These are phyloP conservation scores for Xerocomellus dryophilus DNA, from an alignment of 768 basidiomycete genomes.

Conservation along the genomic window DNA sequence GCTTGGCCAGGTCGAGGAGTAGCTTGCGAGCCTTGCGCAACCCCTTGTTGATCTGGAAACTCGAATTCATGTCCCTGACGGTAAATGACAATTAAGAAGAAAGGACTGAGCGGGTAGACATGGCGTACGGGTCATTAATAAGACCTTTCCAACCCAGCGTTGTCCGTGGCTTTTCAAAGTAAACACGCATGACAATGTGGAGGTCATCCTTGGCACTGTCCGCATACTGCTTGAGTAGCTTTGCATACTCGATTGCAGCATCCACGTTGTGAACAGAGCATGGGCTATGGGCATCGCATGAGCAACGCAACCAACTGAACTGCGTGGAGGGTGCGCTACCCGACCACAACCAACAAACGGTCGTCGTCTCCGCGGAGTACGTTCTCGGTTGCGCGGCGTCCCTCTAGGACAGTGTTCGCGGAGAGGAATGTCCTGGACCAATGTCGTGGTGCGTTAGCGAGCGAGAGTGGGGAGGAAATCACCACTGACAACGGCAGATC, in stretches of 20 bases:
- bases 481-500: slow-evolving; percentile 76
- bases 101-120: neutral
- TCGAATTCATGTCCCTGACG: slow-evolving; percentile 71
- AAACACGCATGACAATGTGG: slow-evolving; percentile 95
- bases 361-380: slow-evolving; percentile 79
- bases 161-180: slow-evolving; percentile 96
- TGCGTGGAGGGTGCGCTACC: slow-evolving; percentile 43
- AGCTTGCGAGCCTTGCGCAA: slow-evolving; percentile 83
- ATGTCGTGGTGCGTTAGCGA: slow-evolving; percentile 1
- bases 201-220: slow-evolving; percentile 80
- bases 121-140: slow-evolving; percentile 82
- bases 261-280: slow-evolving; percentile 93
- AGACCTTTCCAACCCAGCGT: slow-evolving; percentile 99
- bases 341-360: slow-evolving; percentile 87
- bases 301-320: slow-evolving; percentile 2
- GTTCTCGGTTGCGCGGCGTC: slow-evolving; percentile 72
- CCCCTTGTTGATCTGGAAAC: slow-evolving; percentile 96
- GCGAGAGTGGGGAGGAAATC: neutral
- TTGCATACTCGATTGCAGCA: slow-evolving; percentile 85
- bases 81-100: neutral
- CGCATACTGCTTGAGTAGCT: slow-evolving; percentile 74
- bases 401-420: slow-evolving; percentile 87
- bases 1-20: slow-evolving; percentile 82
- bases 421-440: slow-evolving; percentile 62
- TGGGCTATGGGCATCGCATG: slow-evolving; percentile 47